Conservation (phyloP, 2,329 filamentous ascomycete species). For the Didymella sp. region DNA sequence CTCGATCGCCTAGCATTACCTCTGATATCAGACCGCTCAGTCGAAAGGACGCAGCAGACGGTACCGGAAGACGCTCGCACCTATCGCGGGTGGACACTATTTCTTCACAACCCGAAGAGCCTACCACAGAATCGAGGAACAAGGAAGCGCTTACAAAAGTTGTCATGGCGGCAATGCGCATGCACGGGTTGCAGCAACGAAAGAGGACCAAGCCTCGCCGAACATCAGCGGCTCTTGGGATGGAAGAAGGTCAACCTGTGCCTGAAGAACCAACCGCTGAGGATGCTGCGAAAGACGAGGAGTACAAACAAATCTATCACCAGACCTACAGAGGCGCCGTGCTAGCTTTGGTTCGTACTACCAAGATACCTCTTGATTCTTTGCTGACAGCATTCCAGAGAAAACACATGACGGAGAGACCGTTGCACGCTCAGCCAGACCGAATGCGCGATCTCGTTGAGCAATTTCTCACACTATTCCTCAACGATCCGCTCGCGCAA, state of each 20-base stretch:
- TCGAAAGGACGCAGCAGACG: constrained; percentile 38
- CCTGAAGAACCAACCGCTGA: constrained; percentile 31
- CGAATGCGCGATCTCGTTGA: constrained; percentile 58
- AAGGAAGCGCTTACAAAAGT: constrained; percentile 59
- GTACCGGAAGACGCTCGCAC: constrained; percentile 39
- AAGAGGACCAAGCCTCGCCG: constrained; percentile 45
- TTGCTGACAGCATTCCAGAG: constrained; percentile 34
- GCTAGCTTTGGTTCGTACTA: constrained; percentile 53
- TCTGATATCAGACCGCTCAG: constrained; percentile 43
- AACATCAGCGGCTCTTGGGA: constrained; percentile 32
- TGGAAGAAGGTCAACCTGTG: constrained; percentile 22
- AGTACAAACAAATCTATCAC: constrained; percentile 62
- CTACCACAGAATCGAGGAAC: constrained; percentile 52
- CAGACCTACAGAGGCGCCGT: constrained; percentile 58
- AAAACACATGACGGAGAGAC: constrained; percentile 47
- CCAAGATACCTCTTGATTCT: background rate
- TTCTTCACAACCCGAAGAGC: constrained; percentile 39
- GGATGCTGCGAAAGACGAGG: constrained; percentile 54
- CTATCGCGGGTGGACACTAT: constrained; percentile 47
- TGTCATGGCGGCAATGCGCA: constrained; percentile 61
- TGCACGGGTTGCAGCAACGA: constrained; percentile 57
- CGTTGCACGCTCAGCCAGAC: constrained; percentile 52
- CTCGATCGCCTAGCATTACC: constrained; percentile 44
- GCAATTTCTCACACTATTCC: constrained; percentile 55
- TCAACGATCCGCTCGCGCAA: constrained; percentile 52